Conservation (phyloP, 192 early-diverging fungal genomes). For the Coemansia reversa region DNA sequence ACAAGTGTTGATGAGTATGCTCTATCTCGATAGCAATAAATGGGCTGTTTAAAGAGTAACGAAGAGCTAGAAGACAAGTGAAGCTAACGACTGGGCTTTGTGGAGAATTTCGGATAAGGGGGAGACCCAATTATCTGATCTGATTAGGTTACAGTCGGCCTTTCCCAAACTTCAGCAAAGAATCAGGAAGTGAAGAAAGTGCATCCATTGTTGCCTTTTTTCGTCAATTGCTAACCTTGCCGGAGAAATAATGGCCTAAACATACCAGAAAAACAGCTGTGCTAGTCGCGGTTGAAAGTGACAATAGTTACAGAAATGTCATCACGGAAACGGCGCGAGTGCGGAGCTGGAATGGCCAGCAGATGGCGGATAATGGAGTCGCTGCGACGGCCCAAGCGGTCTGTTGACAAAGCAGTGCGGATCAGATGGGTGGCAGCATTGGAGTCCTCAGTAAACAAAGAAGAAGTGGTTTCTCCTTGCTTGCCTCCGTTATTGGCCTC, state of each 20-base stretch:
- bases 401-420: constrained; percentile 58
- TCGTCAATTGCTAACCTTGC: no score
- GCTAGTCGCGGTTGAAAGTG: constrained; percentile 33
- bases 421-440: constrained; percentile 75
- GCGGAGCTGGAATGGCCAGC: constrained; percentile 63
- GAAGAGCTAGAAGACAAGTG: background rate
- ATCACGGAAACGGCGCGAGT: constrained; percentile 70
- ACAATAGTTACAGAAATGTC: constrained; percentile 79
- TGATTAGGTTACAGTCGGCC: no score
- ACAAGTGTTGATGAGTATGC: background rate
- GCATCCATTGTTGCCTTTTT: no score
- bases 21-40: no score
- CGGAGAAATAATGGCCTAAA: background rate
- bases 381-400: constrained; percentile 58
- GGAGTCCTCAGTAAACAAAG: constrained; percentile 44
- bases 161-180: no score
- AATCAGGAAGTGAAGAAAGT: no score
- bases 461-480: background rate
- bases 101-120: no score
- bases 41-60: constrained; percentile 2
- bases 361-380: constrained; percentile 62
- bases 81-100: background rate
- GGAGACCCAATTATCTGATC: background rate
- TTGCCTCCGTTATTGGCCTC: constrained; percentile 21
- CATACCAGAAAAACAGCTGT: background rate